Conservation (phyloP, 2,329 filamentous ascomycete genomes). For the Sphaerulina populicola region DNA sequence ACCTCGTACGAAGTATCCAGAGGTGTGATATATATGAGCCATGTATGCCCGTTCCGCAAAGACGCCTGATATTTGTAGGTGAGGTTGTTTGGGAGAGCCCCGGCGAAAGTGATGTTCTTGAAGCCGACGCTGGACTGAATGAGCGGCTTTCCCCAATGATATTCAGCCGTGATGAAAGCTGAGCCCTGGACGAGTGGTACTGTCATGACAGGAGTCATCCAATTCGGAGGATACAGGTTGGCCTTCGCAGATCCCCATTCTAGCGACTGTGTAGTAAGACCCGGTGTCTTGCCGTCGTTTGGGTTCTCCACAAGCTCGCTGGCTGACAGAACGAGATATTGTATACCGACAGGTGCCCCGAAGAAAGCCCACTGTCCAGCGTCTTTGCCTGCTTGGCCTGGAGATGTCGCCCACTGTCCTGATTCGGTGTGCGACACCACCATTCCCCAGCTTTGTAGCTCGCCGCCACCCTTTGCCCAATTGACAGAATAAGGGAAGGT, state of each 20-base stretch:
- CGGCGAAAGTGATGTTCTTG: slow-evolving; percentile 49
- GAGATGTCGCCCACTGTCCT: slow-evolving; percentile 48
- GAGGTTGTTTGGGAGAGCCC: slow-evolving; percentile 50
- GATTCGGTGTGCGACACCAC: slow-evolving; percentile 65
- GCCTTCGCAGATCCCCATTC: slow-evolving; percentile 56
- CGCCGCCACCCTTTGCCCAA: slow-evolving; percentile 36
- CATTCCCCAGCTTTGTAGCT: slow-evolving; percentile 62
- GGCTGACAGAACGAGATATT: slow-evolving; percentile 73
- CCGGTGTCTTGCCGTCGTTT: slow-evolving; percentile 35
- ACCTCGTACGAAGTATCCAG: slow-evolving; percentile 46
- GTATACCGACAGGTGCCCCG: slow-evolving; percentile 71
- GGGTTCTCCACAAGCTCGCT: slow-evolving; percentile 49
- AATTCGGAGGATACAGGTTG: slow-evolving; percentile 49
- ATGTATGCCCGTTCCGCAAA: slow-evolving; percentile 61
- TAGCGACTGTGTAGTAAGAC: slow-evolving; percentile 46
- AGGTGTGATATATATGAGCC: slow-evolving; percentile 70
- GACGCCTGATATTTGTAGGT: slow-evolving; percentile 68
- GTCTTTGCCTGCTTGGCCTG: slow-evolving; percentile 20
- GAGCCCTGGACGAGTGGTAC: slow-evolving; percentile 86
- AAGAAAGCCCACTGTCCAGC: slow-evolving; percentile 58
- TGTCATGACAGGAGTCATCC: slow-evolving; percentile 53
- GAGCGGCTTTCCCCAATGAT: slow-evolving; percentile 57
- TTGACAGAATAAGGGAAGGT: slow-evolving; percentile 53
- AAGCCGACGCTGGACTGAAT: slow-evolving; percentile 71
- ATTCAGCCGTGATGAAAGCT: slow-evolving; percentile 73